These are phyloP conservation scores for Trichosporon inkin DNA, from an alignment of 1,284 basidiomycete genomes.

Conservation along the genomic window DNA sequence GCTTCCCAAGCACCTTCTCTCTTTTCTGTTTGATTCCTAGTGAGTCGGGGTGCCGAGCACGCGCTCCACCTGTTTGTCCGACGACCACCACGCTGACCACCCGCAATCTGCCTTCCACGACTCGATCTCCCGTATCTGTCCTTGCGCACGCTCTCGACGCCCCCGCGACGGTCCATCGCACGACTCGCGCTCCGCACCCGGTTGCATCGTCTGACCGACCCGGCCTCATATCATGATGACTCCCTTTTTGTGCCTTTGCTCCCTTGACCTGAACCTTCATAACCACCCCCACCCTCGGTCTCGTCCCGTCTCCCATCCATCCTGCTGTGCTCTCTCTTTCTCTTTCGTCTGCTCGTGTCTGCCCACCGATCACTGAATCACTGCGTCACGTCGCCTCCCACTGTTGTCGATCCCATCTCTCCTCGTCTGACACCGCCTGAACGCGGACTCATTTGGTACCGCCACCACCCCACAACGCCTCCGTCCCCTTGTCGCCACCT, in stretches of 20 bases:
- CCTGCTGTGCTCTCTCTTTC: no score
- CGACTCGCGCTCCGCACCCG: background rate
- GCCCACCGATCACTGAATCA: background rate
- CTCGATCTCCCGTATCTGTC: background rate
- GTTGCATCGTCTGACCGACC: background rate
- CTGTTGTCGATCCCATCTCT: background rate
- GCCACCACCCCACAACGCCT: background rate
- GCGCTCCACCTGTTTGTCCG: conserved; percentile 9
- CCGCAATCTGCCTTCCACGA: background rate
- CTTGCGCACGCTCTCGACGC: background rate
- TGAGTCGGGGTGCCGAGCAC: background rate
- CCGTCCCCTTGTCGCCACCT: background rate
- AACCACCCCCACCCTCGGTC: background rate
- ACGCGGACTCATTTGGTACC: background rate
- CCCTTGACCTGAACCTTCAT: conserved; percentile 4
- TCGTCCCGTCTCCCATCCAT: background rate
- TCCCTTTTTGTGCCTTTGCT: conserved; percentile 5
- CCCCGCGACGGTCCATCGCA: background rate
- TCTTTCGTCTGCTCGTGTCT: background rate
- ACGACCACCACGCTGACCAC: background rate
- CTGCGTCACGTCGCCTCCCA: conserved; percentile 1
- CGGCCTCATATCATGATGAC: conserved; percentile 3
- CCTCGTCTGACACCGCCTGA: background rate
- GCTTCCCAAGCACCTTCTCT: conserved; percentile 8
- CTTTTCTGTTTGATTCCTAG: conserved; percentile 5